Percentiles rank a stretch among this genome's conserved stretches.
phyloP scores from a whole-genome alignment of 176 grass and related monocot species.

The maize (Zea mays) region Zm-B73-REFERENCE-NAM-5.0 NC_050099.1:2912001-2912500 shows the following conservation, averaged over 20 bases:
- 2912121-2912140: constrained; percentile 52
- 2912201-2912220: constrained; percentile 52
- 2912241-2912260: constrained; percentile 29
- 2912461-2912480: constrained; percentile 39
- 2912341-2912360: constrained; percentile 55
- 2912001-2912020: constrained; percentile 49
- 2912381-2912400: constrained; percentile 58
- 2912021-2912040: constrained; percentile 62
- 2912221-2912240: constrained; percentile 54
- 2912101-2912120: constrained; percentile 64
- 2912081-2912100: constrained; percentile 49
- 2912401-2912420: constrained; percentile 51
- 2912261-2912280: constrained; percentile 54
- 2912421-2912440: constrained; percentile 23
- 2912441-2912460: constrained; percentile 43
- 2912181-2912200: constrained; percentile 43
- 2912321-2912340: constrained; percentile 65
- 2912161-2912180: constrained; percentile 55
- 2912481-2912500: constrained; percentile 46
- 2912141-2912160: constrained; percentile 46
- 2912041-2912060: constrained; percentile 60
- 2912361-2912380: constrained; percentile 42
- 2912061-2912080: constrained; percentile 63
- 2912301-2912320: constrained; percentile 47
- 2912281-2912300: constrained; percentile 57